These are phyloP conservation scores for Neophaeococcomyces aloes DNA, from an alignment of 2,329 filamentous ascomycete species.

Conservation along the genomic window DNA sequence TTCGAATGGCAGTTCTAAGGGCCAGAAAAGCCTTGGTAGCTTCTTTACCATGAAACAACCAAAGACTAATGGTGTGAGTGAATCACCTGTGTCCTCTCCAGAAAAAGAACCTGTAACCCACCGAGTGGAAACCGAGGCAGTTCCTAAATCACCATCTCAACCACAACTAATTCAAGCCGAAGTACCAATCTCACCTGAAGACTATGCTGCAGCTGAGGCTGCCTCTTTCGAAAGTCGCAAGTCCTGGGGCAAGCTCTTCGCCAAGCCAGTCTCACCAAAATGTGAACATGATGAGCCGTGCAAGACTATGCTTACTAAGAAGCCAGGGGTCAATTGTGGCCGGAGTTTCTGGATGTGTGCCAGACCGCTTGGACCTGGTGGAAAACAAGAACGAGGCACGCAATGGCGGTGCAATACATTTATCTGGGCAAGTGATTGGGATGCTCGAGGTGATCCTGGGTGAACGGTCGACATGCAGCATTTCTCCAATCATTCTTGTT, in stretches of 20 bases:
- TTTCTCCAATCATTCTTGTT: too few species aligned
- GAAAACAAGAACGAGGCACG: constrained; percentile 70
- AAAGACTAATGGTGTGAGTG: neutral
- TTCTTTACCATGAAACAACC: constrained; percentile 63
- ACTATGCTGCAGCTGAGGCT: constrained; percentile 36
- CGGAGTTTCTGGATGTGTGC: constrained; percentile 58
- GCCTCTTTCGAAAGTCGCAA: constrained; percentile 60
- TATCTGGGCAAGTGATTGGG: constrained; percentile 58
- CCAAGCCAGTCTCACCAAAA: constrained; percentile 59
- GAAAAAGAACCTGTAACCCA: constrained; percentile 1
- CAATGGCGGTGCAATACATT: constrained; percentile 85
- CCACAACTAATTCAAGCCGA: neutral
- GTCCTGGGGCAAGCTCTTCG: constrained; percentile 75
- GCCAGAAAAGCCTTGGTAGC: constrained; percentile 57
- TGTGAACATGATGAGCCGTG: constrained; percentile 89
- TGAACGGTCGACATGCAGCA: neutral
- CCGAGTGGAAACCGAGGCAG: neutral
- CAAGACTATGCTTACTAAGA: constrained; percentile 73
- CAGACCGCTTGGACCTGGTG: constrained; percentile 74
- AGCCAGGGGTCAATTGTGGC: constrained; percentile 70
- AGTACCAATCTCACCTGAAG: neutral
- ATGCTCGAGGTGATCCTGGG: constrained; percentile 23
- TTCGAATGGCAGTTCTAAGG: constrained; percentile 30
- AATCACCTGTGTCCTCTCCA: constrained; percentile 2
- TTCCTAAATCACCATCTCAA: constrained; percentile 1